phyloP scores from a whole-genome alignment of 2,329 filamentous ascomycete species.

The Cladosporium sp. region DNA sequence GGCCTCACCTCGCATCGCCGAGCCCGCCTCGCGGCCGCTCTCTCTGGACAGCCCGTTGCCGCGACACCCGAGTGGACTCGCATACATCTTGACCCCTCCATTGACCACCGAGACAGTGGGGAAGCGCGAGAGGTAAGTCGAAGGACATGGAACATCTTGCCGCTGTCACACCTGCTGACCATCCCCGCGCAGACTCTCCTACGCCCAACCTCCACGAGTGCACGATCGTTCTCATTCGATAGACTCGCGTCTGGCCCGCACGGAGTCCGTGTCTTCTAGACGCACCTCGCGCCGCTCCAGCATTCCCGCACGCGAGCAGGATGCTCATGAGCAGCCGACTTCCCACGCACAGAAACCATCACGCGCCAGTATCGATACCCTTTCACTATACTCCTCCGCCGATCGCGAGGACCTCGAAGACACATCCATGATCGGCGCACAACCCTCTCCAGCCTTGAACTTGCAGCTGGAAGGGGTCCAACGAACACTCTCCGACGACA shows the following conservation, averaged over 20 bases:
- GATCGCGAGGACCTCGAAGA: constrained; percentile 5
- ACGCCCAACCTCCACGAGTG: constrained; percentile 1
- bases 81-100: constrained; percentile 21
- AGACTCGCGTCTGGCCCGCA: constrained; percentile 22
- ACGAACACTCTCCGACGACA: constrained; percentile 29
- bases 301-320: constrained; percentile 20
- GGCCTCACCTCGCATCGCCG: constrained; percentile 34
- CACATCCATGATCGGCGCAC: constrained; percentile 19
- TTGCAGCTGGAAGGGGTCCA: constrained; percentile 30
- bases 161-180: not conserved
- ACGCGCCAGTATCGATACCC: constrained; percentile 20
- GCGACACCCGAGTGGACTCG: constrained; percentile 22
- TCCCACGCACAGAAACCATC: constrained; percentile 23
- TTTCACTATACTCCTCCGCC: constrained; percentile 13
- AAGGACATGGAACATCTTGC: not conserved
- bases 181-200: not conserved
- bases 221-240: constrained; percentile 23
- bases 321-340: constrained; percentile 22
- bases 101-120: constrained; percentile 24
- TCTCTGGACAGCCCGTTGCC: constrained; percentile 30
- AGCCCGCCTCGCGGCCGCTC: constrained; percentile 22
- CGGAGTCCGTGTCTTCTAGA: constrained; percentile 19
- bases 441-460: constrained; percentile 28
- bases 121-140: constrained; percentile 6
- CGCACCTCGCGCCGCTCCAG: constrained; percentile 20